Conservation (phyloP, 129 eudicot species). For the Arctium minus region DNA sequence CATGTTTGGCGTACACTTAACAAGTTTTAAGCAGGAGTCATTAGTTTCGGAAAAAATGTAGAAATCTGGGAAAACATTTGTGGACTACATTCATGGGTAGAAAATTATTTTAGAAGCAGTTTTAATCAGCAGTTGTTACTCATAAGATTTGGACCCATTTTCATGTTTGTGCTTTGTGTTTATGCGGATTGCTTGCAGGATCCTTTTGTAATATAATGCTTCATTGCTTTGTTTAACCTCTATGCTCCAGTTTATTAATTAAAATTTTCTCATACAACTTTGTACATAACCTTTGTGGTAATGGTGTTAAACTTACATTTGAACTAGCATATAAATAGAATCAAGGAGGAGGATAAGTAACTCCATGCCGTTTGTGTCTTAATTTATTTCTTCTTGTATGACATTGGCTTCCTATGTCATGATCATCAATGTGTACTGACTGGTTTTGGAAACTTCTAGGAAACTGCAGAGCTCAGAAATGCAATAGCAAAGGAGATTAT, state of each 20-base stretch:
- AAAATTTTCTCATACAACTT: neutral
- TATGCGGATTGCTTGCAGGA: neutral
- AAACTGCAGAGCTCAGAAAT: slow-evolving; percentile 60
- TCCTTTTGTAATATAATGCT: neutral
- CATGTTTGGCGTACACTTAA: neutral
- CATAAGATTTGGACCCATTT: no score
- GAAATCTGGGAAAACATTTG: neutral
- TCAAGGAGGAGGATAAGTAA: neutral
- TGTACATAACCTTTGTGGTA: neutral
- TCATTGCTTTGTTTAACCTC: neutral
- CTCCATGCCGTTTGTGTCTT: neutral
- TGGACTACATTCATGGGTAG: no score
- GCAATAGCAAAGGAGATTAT: slow-evolving; percentile 47
- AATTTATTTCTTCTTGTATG: neutral
- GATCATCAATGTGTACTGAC: slow-evolving; percentile 6
- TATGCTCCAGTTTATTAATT: neutral
- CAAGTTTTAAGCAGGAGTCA: neutral
- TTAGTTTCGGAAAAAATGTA: neutral
- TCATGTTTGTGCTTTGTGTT: neutral
- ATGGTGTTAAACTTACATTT: neutral
- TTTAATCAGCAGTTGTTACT: no score
- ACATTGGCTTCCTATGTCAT: neutral
- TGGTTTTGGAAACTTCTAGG: slow-evolving; percentile 35
- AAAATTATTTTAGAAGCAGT: no score
- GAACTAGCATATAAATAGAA: neutral